These are phyloP conservation scores for Ophiostoma novo-ulmi DNA, from an alignment of 2,329 filamentous ascomycete species.

Conservation along the genomic window DNA sequence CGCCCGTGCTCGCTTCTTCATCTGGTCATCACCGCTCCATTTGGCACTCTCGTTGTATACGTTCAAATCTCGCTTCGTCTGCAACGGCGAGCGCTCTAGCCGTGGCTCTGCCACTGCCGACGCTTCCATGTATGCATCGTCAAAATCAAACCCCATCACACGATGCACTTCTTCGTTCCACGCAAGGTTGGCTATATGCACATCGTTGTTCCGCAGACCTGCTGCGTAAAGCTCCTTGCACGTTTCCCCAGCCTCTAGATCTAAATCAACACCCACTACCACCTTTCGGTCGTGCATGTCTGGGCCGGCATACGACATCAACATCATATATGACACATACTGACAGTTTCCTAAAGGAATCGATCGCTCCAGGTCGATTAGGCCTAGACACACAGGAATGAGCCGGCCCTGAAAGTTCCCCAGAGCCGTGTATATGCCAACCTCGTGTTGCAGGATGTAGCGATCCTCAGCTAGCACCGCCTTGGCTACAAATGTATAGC, in stretches of 20 bases:
- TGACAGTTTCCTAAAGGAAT: slow-evolving; percentile 12
- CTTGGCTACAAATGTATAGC: slow-evolving; percentile 19
- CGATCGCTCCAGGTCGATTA: background rate
- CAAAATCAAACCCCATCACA: slow-evolving; percentile 17
- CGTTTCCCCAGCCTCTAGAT: background rate
- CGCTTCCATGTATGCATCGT: background rate
- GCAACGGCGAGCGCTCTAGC: no score
- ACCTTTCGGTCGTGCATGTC: background rate
- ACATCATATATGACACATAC: slow-evolving; percentile 15
- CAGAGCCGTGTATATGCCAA: background rate
- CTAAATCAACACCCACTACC: background rate
- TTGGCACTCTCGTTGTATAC: no score
- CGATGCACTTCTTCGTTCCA: slow-evolving; percentile 16
- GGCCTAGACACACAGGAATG: slow-evolving; percentile 16
- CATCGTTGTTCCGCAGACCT: slow-evolving; percentile 4
- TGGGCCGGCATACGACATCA: no score
- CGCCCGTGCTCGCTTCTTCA: no score
- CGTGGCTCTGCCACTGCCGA: no score
- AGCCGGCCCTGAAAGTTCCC: slow-evolving; percentile 9
- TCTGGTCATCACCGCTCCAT: no score
- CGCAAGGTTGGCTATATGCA: slow-evolving; percentile 2
- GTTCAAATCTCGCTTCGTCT: no score
- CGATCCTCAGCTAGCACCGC: background rate
- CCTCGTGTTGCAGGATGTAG: slow-evolving; percentile 13
- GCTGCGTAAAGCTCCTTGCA: background rate